phyloP scores from a whole-genome alignment of 1,284 basidiomycete genomes.

The Ceratobasidium papillatum region DNA sequence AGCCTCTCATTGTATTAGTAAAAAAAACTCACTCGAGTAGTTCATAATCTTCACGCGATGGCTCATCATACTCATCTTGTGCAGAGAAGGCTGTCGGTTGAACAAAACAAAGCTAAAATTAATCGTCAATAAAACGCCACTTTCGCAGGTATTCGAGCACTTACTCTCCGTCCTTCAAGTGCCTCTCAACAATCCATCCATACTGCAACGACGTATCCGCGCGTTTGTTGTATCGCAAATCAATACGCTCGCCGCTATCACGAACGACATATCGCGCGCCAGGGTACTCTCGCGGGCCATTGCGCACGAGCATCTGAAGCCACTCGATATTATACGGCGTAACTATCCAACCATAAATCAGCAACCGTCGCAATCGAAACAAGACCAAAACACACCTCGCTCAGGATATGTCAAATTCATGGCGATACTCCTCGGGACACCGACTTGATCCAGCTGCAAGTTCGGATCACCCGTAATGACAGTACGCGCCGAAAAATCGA shows the following conservation, averaged over 20 bases:
- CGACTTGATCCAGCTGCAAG: conserved; percentile 95
- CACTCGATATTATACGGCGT: conserved; percentile 98
- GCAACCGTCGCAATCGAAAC: conserved; percentile 11
- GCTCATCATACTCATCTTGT: conserved; percentile 99
- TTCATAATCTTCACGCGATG: conserved; percentile 98
- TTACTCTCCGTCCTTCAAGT: conserved; percentile 97
- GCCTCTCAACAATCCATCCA: conserved; percentile 98
- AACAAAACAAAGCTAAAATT: conserved; percentile 85
- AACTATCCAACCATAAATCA: conserved; percentile 60
- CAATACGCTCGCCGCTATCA: conserved; percentile 98
- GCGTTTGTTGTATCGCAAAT: conserved; percentile 96
- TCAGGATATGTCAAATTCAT: conserved; percentile 99
- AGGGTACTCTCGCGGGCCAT: conserved; percentile 94
- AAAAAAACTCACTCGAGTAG: conserved; percentile 84
- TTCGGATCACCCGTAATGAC: conserved; percentile 99
- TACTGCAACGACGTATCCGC: conserved; percentile 97
- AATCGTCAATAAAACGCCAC: background rate
- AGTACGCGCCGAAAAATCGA: conserved; percentile 98
- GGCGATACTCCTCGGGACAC: conserved; percentile 96
- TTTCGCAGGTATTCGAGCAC: conserved; percentile 51
- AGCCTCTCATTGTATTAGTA: background rate
- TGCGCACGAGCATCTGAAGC: conserved; percentile 95
- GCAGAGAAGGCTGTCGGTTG: conserved; percentile 97
- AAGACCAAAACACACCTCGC: conserved; percentile 67
- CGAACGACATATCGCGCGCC: conserved; percentile 97